Percentiles rank a stretch among this genome's conserved stretches.
Evolutionary conservation across 139 green algal species (phyloP).

Genomic region (Micractinium sp.): DNA sequence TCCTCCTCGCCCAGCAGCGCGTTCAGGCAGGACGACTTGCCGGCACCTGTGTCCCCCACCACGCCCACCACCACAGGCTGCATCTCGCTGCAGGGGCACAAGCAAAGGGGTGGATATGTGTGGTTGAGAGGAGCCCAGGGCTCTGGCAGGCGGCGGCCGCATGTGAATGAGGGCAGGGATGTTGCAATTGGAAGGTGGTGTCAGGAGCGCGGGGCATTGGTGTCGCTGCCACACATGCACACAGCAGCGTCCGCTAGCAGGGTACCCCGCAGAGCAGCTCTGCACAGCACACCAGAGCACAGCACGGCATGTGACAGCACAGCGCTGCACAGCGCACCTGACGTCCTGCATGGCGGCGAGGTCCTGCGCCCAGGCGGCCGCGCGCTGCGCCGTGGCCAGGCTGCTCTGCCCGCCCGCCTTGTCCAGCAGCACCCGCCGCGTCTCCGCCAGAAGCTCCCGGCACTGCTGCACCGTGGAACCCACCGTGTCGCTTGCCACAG

Average conservation of each 20-base stretch:
- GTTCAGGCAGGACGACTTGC: slow-evolving; percentile 11
- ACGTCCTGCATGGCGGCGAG: not conserved
- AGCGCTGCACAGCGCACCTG: not conserved
- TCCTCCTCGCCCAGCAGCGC: slow-evolving; percentile 25
- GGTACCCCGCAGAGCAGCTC: not conserved
- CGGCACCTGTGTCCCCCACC: slow-evolving; percentile 15
- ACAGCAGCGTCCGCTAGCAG: no score
- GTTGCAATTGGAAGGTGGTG: not conserved
- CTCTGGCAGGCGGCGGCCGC: not conserved
- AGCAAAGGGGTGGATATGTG: not conserved
- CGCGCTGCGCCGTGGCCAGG: slow-evolving; percentile 12
- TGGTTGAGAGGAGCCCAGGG: not conserved
- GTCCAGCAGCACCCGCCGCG: not conserved
- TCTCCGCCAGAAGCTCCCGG: not conserved
- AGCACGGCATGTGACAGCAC: not conserved
- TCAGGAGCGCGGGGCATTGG: not conserved
- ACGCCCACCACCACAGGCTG: slow-evolving; percentile 14
- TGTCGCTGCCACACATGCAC: no score
- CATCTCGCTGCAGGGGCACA: not conserved
- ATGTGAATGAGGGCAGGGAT: not conserved
- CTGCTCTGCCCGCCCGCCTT: not conserved
- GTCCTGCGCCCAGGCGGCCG: not conserved
- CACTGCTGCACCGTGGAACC: not conserved
- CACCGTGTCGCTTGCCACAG: not conserved
- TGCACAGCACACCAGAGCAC: not conserved